These are phyloP conservation scores for Fraxinus xanthoxyloides DNA, from an alignment of 305 asterid species.

Conservation along the genomic window DNA sequence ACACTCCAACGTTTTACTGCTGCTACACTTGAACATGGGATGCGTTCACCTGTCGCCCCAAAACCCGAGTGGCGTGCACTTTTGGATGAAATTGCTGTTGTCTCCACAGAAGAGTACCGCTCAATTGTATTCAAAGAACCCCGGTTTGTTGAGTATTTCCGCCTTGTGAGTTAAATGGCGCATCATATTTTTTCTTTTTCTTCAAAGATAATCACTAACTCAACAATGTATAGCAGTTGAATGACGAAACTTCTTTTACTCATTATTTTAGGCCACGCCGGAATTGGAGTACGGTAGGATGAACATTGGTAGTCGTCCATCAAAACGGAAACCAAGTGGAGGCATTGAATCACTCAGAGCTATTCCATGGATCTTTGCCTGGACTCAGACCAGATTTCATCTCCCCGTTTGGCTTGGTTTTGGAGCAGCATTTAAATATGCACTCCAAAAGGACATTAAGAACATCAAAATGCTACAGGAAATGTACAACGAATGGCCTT, in stretches of 20 bases:
- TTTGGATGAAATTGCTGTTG: constrained; percentile 41
- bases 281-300: constrained; percentile 58
- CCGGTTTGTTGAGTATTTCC: constrained; percentile 60
- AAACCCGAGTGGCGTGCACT: constrained; percentile 60
- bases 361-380: constrained; percentile 64
- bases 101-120: constrained; percentile 52
- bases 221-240: not conserved
- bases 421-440: constrained; percentile 52
- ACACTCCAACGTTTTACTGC: constrained; percentile 55
- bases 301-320: constrained; percentile 63
- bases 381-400: constrained; percentile 62
- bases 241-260: not conserved
- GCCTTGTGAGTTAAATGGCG: constrained; percentile 36
- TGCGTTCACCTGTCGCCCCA: constrained; percentile 52
- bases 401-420: constrained; percentile 64
- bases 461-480: constrained; percentile 47
- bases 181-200: not conserved
- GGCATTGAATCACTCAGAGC: constrained; percentile 64
- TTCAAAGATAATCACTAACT: not conserved
- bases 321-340: constrained; percentile 57
- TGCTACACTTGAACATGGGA: constrained; percentile 60
- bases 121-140: constrained; percentile 53
- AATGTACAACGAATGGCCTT: constrained; percentile 58
- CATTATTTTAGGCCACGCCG: constrained; percentile 46
- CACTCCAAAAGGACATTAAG: constrained; percentile 41